A percentile compares a stretch with the other conserved stretches of the same genome.
Conservation (phyloP, 345 rosid species). For the Fremontodendron californicum region DNA sequence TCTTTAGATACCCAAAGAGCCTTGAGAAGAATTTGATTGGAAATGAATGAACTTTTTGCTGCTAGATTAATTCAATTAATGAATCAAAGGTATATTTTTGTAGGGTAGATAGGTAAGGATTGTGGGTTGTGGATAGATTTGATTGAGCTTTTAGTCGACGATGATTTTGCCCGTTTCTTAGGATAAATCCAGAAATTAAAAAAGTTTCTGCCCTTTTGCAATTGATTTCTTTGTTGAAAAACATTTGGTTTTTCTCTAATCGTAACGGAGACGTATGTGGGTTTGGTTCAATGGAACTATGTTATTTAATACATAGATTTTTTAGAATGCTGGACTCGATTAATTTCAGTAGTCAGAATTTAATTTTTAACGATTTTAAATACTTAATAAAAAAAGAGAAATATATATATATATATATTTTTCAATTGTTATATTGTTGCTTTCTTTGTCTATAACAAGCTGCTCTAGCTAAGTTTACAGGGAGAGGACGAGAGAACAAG, state of each 20-base stretch:
- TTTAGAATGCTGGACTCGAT: too few species aligned
- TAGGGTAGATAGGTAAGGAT: constrained; percentile 23
- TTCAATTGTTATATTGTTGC: neutral
- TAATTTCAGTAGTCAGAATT: too few species aligned
- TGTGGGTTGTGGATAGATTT: constrained; percentile 12
- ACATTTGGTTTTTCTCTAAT: too few species aligned
- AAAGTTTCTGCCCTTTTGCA: constrained; percentile 18
- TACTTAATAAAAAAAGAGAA: too few species aligned
- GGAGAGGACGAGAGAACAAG: constrained; percentile 9
- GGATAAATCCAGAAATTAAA: neutral
- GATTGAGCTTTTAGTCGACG: constrained; percentile 37
- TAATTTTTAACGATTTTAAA: too few species aligned
- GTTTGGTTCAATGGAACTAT: constrained; percentile 32
- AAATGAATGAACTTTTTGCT: constrained; percentile 9
- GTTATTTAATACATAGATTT: too few species aligned
- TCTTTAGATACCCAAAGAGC: constrained; percentile 16
- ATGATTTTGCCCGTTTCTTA: constrained; percentile 24
- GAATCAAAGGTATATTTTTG: constrained; percentile 8
- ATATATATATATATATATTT: too few species aligned
- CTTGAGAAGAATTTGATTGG: constrained; percentile 36
- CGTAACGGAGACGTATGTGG: constrained; percentile 20
- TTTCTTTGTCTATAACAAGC: constrained; percentile 23
- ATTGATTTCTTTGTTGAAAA: too few species aligned
- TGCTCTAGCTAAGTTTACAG: constrained; percentile 4
- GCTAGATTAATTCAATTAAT: constrained; percentile 7